phyloP scores from a whole-genome alignment of 805 yeast genomes.

The Priceomyces medius region DNA sequence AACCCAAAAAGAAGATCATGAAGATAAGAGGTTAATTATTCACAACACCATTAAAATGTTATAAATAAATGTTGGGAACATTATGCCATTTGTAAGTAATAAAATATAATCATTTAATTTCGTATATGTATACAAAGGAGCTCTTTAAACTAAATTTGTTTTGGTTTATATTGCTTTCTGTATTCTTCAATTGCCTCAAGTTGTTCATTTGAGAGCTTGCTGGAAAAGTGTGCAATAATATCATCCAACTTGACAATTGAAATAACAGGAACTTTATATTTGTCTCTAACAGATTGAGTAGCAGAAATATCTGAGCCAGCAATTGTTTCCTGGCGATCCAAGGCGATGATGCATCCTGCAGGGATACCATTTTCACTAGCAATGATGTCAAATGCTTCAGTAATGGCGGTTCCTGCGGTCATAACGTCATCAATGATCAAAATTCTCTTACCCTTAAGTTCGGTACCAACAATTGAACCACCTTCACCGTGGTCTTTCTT shows the following conservation, averaged over 20 bases:
- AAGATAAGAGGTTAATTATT: conserved; percentile 53
- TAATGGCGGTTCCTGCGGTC: conserved; percentile 98
- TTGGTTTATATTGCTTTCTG: conserved; percentile 50
- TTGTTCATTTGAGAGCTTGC: conserved; percentile 57
- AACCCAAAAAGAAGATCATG: conserved; percentile 57
- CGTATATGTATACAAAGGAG: not conserved
- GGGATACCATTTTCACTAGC: conserved; percentile 65
- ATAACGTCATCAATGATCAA: conserved; percentile 94
- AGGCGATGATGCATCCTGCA: conserved; percentile 83
- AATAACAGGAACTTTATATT: conserved; percentile 77
- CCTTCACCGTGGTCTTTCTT: conserved; percentile 99
- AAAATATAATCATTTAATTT: not conserved
- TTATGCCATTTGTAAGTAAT: not conserved
- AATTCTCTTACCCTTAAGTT: conserved; percentile 67
- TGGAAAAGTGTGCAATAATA: conserved; percentile 61
- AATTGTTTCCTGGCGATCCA: conserved; percentile 93
- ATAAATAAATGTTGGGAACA: not conserved
- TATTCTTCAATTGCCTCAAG: conserved; percentile 58
- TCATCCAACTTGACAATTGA: conserved; percentile 77
- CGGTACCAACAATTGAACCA: conserved; percentile 87
- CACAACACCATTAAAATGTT: not conserved
- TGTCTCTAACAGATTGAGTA: conserved; percentile 71
- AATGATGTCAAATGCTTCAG: conserved; percentile 87
- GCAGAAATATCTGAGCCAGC: conserved; percentile 68
- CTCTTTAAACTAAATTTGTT: conserved; percentile 6